These are phyloP conservation scores for Arabidopsis lyrata DNA, from an alignment of 441 rosid genomes.

Conservation along the genomic window DNA sequence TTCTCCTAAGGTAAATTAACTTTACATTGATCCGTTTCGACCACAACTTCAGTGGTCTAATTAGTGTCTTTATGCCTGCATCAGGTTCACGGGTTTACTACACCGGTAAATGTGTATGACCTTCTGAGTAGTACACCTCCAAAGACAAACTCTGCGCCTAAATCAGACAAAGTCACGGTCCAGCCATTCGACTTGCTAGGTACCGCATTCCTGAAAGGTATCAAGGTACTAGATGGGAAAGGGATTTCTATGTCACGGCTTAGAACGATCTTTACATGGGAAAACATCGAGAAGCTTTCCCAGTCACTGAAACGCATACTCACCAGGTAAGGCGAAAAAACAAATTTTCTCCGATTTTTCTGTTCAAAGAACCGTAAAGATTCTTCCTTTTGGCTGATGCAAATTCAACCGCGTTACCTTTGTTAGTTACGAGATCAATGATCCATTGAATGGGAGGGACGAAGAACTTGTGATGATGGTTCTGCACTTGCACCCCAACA, in stretches of 20 bases:
- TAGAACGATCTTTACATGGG: conserved; percentile 47
- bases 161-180: conserved; percentile 52
- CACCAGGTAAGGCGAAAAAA: conserved; percentile 62
- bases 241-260: conserved; percentile 51
- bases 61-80: neutral
- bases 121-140: conserved; percentile 53
- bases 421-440: conserved; percentile 70
- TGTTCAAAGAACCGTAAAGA: conserved; percentile 20
- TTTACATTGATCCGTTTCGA: conserved; percentile 12
- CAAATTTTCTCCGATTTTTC: neutral
- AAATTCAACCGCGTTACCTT: neutral
- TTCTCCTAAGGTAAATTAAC: conserved; percentile 60
- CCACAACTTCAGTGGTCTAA: conserved; percentile 21
- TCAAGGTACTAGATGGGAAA: conserved; percentile 48
- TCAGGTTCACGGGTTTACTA: conserved; percentile 62
- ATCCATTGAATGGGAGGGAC: conserved; percentile 63
- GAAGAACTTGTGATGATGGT: conserved; percentile 59
- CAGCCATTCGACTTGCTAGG: conserved; percentile 44
- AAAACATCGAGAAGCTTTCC: conserved; percentile 64
- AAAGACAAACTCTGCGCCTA: conserved; percentile 43
- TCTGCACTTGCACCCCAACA: conserved; percentile 80
- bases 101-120: conserved; percentile 65
- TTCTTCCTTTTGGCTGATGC: neutral
- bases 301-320: conserved; percentile 60
- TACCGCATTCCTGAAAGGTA: conserved; percentile 46